Conservation (phyloP, 805 yeast genomes). For the Ogataea wickerhamii region DNA sequence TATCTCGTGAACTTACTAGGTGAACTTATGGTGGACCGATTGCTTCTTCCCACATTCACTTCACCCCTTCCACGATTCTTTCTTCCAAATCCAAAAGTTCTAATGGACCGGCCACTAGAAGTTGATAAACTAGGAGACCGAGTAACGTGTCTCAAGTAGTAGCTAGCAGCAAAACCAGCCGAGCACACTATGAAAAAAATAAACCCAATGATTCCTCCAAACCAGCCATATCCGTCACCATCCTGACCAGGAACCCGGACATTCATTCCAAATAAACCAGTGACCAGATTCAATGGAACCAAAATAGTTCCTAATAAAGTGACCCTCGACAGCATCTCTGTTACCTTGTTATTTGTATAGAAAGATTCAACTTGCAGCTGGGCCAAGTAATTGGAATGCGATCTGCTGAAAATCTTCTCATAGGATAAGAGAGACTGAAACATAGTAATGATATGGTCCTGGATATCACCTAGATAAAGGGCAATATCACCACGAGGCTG, state of each 20-base stretch:
- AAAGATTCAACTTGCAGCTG: conserved; percentile 92
- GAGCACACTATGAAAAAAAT: conserved; percentile 25
- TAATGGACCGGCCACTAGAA: conserved; percentile 22
- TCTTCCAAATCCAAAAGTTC: conserved; percentile 30
- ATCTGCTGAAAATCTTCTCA: conserved; percentile 88
- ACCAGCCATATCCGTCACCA: conserved; percentile 50
- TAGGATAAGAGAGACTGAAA: conserved; percentile 83
- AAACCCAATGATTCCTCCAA: conserved; percentile 33
- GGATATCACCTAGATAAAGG: conserved; percentile 89
- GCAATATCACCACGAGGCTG: conserved; percentile 91
- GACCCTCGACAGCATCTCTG: conserved; percentile 83
- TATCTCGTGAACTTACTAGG: conserved; percentile 32
- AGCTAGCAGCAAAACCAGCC: conserved; percentile 22
- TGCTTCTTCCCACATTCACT: conserved; percentile 17
- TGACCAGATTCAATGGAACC: conserved; percentile 83
- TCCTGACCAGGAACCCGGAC: conserved; percentile 77
- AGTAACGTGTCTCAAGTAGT: conserved; percentile 23
- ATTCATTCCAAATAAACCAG: conserved; percentile 96
- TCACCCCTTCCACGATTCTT: conserved; percentile 12
- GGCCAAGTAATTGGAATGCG: conserved; percentile 89
- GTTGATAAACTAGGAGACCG: conserved; percentile 11
- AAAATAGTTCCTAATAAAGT: conserved; percentile 87
- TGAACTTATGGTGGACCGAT: conserved; percentile 29
- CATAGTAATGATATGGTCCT: conserved; percentile 96
- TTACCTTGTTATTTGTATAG: conserved; percentile 77